Percentiles rank a stretch among this genome's conserved stretches.
Conservation (phyloP, 331 rosid genomes). For the Spiraea crenata region DNA sequence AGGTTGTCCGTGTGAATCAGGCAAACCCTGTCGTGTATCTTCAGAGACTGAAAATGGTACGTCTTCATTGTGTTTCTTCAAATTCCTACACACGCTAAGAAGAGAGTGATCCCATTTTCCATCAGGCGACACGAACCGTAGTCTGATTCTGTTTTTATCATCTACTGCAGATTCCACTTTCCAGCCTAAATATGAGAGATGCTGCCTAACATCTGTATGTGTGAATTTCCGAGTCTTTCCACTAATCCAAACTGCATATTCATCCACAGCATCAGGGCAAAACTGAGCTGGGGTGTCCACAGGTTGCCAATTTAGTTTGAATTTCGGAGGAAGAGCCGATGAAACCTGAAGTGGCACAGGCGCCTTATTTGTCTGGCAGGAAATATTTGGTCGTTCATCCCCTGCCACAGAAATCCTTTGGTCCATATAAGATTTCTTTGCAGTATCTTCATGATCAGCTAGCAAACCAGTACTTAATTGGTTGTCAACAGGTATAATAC, state of each 20-base stretch:
- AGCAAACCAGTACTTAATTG: constrained; percentile 1
- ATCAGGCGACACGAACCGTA: not conserved
- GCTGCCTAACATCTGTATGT: not conserved
- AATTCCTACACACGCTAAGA: not conserved
- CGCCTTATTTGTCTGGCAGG: constrained; percentile 19
- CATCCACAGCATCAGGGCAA: not conserved
- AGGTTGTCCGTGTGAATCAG: not conserved
- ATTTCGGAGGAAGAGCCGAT: not conserved
- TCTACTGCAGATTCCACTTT: not conserved
- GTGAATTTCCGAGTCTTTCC: not conserved
- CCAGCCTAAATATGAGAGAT: constrained; percentile 14
- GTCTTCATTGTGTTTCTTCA: not conserved
- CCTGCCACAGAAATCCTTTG: constrained; percentile 9
- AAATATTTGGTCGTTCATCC: constrained; percentile 16
- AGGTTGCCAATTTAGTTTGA: not conserved
- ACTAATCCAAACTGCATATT: not conserved
- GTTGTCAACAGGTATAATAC: constrained; percentile 8
- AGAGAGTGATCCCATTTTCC: constrained; percentile 11
- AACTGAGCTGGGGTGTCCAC: not conserved
- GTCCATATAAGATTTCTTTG: constrained; percentile 20
- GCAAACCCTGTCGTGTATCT: not conserved
- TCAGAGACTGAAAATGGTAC: constrained; percentile 2
- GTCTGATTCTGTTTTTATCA: not conserved
- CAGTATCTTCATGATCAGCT: constrained; percentile 24
- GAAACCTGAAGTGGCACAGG: constrained; percentile 10